These are phyloP conservation scores for Camellia granthamiana DNA, from an alignment of 148 eudicot genomes.

Conservation along the genomic window DNA sequence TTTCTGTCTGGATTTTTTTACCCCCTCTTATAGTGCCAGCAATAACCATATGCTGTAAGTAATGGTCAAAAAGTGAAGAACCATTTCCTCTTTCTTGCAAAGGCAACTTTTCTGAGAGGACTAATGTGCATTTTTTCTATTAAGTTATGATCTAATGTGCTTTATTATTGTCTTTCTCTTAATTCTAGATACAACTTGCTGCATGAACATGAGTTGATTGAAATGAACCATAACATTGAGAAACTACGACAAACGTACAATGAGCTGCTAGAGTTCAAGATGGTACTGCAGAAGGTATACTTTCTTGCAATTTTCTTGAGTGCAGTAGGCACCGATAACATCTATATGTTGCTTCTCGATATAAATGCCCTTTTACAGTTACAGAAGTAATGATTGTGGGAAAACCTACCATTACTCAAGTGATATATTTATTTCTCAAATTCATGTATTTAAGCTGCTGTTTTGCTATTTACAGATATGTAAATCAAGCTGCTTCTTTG, in stretches of 20 bases:
- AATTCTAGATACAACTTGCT: constrained; percentile 65
- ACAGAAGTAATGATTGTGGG: constrained; percentile 5
- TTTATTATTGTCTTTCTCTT: constrained; percentile 13
- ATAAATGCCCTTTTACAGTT: neutral
- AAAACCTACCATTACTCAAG: neutral
- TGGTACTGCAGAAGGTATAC: constrained; percentile 85
- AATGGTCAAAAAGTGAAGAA: neutral
- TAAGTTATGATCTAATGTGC: neutral
- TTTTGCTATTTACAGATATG: neutral
- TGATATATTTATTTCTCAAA: neutral
- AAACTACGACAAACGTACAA: constrained; percentile 74
- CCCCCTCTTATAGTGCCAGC: no score
- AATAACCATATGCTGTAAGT: no score
- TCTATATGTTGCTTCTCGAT: constrained; percentile 6
- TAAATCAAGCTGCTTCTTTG: neutral
- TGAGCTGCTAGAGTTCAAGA: constrained; percentile 88
- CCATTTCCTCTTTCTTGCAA: neutral
- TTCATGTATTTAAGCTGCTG: neutral
- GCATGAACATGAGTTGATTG: constrained; percentile 92
- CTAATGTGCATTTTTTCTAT: constrained; percentile 10
- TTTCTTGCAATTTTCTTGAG: constrained; percentile 9
- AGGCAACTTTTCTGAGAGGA: neutral
- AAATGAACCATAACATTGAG: constrained; percentile 87
- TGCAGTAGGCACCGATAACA: neutral
- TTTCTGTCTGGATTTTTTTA: no score